Conservation (phyloP, 108 stramenopile genomes). For the Aureococcus anophagefferens region DNA sequence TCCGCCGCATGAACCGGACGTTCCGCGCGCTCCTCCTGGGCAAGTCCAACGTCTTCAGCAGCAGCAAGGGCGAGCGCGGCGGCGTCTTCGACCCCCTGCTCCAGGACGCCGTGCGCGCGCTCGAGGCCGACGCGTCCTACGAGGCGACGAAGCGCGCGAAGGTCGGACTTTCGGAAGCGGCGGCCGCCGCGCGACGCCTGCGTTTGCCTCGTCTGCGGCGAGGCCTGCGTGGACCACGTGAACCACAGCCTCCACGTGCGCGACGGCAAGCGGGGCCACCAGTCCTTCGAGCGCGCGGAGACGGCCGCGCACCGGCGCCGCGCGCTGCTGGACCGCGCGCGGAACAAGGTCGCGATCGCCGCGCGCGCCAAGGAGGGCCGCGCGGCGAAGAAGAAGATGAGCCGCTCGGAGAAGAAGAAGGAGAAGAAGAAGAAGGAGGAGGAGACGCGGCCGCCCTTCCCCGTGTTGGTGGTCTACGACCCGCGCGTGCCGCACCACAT, state of each 20-base stretch:
- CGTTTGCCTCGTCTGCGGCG: not conserved
- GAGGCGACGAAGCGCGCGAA: not conserved
- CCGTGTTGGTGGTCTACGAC: not conserved
- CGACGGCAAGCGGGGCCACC: too few species aligned
- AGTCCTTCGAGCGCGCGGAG: not conserved
- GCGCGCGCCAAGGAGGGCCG: not conserved
- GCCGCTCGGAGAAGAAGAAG: not conserved
- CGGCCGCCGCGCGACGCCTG: not conserved
- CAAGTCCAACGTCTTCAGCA: too few species aligned
- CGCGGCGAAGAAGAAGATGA: not conserved
- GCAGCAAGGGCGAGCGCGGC: too few species aligned
- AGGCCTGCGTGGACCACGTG: not conserved
- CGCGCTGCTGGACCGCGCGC: not conserved
- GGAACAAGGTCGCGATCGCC: not conserved
- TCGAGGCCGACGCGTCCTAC: too few species aligned
- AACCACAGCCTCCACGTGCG: too few species aligned
- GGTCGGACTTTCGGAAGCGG: not conserved
- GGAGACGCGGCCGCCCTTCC: not conserved
- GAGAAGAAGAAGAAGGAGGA: not conserved
- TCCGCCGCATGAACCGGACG: too few species aligned
- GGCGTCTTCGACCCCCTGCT: too few species aligned
- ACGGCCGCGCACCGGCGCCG: not conserved
- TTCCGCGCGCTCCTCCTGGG: too few species aligned
- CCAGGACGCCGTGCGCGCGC: too few species aligned
- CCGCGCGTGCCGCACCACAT: not conserved